These are phyloP conservation scores for Fusarium xyrophilum DNA, from an alignment of 2,329 filamentous ascomycete genomes.

Conservation along the genomic window DNA sequence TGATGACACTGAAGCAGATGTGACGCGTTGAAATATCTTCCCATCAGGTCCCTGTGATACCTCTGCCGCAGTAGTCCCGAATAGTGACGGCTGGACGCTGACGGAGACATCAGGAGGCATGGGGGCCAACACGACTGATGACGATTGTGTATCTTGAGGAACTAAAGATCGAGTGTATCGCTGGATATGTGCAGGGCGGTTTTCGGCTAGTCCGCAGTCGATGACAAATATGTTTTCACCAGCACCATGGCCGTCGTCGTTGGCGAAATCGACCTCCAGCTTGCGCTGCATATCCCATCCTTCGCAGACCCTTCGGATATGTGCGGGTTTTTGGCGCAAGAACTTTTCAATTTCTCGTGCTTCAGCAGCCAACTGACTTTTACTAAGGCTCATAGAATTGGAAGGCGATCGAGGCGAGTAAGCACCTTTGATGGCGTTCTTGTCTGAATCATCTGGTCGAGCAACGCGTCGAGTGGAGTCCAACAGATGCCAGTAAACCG, in stretches of 20 bases:
- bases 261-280: constrained; percentile 88
- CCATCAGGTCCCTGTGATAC: constrained; percentile 20
- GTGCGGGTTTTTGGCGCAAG: constrained; percentile 72
- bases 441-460: constrained; percentile 74
- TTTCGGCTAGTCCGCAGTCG: constrained; percentile 72
- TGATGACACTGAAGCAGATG: constrained; percentile 36
- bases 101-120: constrained; percentile 3
- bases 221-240: constrained; percentile 82
- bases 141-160: constrained; percentile 21
- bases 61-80: constrained; percentile 36
- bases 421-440: constrained; percentile 70
- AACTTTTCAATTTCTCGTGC: constrained; percentile 83
- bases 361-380: constrained; percentile 75
- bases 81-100: constrained; percentile 39
- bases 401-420: constrained; percentile 84
- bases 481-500: constrained; percentile 80
- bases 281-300: constrained; percentile 92
- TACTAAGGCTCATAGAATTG: constrained; percentile 72
- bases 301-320: constrained; percentile 79
- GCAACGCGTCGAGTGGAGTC: constrained; percentile 78
- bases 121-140: constrained; percentile 9
- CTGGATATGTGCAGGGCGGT: constrained; percentile 52
- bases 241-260: constrained; percentile 75
- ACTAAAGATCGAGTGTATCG: constrained; percentile 52
- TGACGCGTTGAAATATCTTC: constrained; percentile 34